phyloP scores from a whole-genome alignment of 2,329 filamentous ascomycete genomes.

The Hymenoscyphus infarciens region DNA sequence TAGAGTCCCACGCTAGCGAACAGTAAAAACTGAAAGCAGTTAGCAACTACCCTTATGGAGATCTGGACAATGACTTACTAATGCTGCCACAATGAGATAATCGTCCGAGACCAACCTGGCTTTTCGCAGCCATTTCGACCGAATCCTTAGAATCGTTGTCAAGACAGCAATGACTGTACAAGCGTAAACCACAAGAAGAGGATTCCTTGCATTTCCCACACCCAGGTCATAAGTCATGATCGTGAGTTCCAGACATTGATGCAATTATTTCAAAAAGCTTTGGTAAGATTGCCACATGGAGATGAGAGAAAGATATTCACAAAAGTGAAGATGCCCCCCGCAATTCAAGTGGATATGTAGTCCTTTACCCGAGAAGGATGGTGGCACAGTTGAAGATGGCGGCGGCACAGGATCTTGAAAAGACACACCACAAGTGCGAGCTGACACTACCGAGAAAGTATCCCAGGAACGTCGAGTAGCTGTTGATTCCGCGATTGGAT shows the following conservation, averaged over 20 bases:
- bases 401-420: no score
- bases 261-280: no score
- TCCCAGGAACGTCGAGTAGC: no score
- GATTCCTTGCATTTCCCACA: slow-evolving; percentile 7
- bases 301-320: no score
- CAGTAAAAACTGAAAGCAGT: slow-evolving; percentile 10
- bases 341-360: no score
- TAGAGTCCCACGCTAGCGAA: slow-evolving; percentile 13
- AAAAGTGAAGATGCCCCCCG: no score
- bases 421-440: no score
- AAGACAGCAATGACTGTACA: slow-evolving; percentile 7
- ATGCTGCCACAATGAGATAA: slow-evolving; percentile 14
- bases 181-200: slow-evolving; percentile 9
- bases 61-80: slow-evolving; percentile 8
- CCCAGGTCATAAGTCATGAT: slow-evolving; percentile 16
- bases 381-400: no score
- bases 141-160: slow-evolving; percentile 12
- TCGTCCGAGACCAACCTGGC: slow-evolving; percentile 11
- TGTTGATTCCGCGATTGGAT: no score
- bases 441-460: no score
- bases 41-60: neutral
- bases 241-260: neutral
- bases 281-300: no score
- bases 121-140: slow-evolving; percentile 11
- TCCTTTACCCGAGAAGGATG: no score